Conservation (phyloP, 139 green algal species). For the Picochlorum sp. region DNA sequence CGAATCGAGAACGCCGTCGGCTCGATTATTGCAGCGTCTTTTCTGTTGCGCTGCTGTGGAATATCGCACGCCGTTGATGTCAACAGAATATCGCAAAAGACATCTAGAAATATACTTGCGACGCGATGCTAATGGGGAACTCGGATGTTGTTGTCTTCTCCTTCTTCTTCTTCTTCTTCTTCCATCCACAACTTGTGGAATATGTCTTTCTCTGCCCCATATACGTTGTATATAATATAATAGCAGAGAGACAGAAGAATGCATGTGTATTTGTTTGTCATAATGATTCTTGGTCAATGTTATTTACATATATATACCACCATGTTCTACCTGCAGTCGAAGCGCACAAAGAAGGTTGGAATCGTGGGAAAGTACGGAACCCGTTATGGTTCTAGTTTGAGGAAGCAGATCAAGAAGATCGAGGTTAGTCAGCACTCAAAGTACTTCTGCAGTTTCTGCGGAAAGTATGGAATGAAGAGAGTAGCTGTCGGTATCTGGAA, state of each 20-base stretch:
- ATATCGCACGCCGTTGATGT: too few species aligned
- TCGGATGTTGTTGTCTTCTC: too few species aligned
- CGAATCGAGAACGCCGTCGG: too few species aligned
- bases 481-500: constrained; percentile 94
- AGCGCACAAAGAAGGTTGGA: constrained; percentile 99
- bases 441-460: constrained; percentile 99
- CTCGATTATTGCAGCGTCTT: too few species aligned
- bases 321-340: constrained; percentile 52
- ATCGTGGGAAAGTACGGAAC: constrained; percentile 99
- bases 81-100: too few species aligned
- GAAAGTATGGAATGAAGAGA: constrained; percentile 91
- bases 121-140: too few species aligned
- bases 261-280: neutral
- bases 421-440: constrained; percentile 98
- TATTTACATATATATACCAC: neutral
- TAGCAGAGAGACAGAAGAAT: neutral
- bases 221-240: neutral
- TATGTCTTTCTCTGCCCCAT: neutral
- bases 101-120: too few species aligned
- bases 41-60: too few species aligned
- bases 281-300: neutral
- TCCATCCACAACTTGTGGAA: too few species aligned
- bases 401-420: constrained; percentile 99
- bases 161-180: too few species aligned
- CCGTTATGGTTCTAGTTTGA: constrained; percentile 90